Percentiles rank a stretch among this genome's conserved stretches.
Evolutionary conservation across 2,329 filamentous ascomycete species (phyloP).

Genomic region (Fusarium falciforme): DNA sequence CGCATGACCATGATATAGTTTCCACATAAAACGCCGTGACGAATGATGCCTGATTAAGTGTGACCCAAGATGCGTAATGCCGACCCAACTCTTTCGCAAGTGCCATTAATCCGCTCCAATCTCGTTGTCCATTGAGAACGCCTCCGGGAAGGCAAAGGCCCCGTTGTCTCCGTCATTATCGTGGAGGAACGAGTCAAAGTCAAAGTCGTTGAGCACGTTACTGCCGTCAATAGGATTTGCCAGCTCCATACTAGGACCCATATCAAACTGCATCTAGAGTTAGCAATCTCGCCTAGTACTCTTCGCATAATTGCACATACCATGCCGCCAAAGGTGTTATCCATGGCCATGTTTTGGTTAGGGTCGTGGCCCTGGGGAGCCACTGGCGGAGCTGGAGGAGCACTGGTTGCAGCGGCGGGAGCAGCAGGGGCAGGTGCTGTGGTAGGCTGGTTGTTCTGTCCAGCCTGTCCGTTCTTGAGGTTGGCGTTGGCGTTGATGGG

Average conservation of each 20-base stretch:
- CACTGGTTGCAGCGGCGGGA: constrained; percentile 45
- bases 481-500: constrained; percentile 60
- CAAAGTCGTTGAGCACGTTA: constrained; percentile 74
- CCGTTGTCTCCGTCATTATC: constrained; percentile 61
- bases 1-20: constrained; percentile 56
- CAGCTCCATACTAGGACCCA: constrained; percentile 62
- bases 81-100: constrained; percentile 38
- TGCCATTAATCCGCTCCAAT: constrained; percentile 66
- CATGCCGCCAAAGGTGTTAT: constrained; percentile 54
- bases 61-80: constrained; percentile 47
- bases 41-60: constrained; percentile 55
- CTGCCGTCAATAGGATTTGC: constrained; percentile 64
- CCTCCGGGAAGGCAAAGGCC: constrained; percentile 66
- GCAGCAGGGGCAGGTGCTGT: constrained; percentile 47
- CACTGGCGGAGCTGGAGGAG: constrained; percentile 41
- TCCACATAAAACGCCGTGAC: constrained; percentile 54
- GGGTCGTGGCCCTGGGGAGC: constrained; percentile 30
- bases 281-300: constrained; percentile 15
- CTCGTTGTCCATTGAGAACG: constrained; percentile 66
- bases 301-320: constrained; percentile 49
- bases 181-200: constrained; percentile 76
- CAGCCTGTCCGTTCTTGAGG: constrained; percentile 54
- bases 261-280: constrained; percentile 53
- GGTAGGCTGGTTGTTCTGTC: constrained; percentile 48
- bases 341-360: constrained; percentile 59